Percentiles rank a stretch among this genome's conserved stretches.
These are phyloP conservation scores for Auricularia auricula-judae DNA, from an alignment of 768 basidiomycete genomes.

Conservation along the genomic window DNA sequence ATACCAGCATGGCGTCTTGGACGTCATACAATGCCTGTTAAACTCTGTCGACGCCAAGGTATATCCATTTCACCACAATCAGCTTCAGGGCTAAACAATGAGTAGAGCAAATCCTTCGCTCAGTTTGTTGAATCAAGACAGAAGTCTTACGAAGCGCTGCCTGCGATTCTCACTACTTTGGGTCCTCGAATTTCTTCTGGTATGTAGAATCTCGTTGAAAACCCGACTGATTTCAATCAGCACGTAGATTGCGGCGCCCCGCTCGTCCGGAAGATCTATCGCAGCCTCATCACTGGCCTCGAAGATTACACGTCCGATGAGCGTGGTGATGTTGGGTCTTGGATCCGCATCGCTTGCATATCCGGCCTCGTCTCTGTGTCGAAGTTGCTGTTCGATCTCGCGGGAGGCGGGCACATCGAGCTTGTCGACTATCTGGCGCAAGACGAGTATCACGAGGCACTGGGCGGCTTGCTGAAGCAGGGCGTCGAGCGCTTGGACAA, in stretches of 20 bases:
- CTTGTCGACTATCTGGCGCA: slow-evolving; percentile 53
- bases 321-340: slow-evolving; percentile 94
- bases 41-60: slow-evolving; percentile 47
- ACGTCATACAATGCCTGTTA: slow-evolving; percentile 48
- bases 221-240: slow-evolving; percentile 5
- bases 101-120: slow-evolving; percentile 22
- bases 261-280: slow-evolving; percentile 37
- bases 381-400: slow-evolving; percentile 37
- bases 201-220: slow-evolving; percentile 21
- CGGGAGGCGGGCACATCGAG: slow-evolving; percentile 19
- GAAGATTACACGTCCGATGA: slow-evolving; percentile 89
- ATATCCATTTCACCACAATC: slow-evolving; percentile 14
- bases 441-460: slow-evolving; percentile 39
- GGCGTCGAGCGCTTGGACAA: slow-evolving; percentile 86
- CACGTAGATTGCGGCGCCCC: slow-evolving; percentile 37
- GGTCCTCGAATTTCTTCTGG: slow-evolving; percentile 20
- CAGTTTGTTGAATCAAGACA: slow-evolving; percentile 14
- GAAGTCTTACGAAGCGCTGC: slow-evolving; percentile 9
- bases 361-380: slow-evolving; percentile 47
- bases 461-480: slow-evolving; percentile 73
- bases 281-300: slow-evolving; percentile 52
- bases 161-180: slow-evolving; percentile 6
- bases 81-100: slow-evolving; percentile 12
- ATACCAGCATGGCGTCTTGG: slow-evolving; percentile 40
- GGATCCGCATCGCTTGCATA: slow-evolving; percentile 77